Evolutionary conservation across 139 green algal species (phyloP), one percentile per base, ranked within the genome.

Genomic region (Trebouxia sp.): DNA sequence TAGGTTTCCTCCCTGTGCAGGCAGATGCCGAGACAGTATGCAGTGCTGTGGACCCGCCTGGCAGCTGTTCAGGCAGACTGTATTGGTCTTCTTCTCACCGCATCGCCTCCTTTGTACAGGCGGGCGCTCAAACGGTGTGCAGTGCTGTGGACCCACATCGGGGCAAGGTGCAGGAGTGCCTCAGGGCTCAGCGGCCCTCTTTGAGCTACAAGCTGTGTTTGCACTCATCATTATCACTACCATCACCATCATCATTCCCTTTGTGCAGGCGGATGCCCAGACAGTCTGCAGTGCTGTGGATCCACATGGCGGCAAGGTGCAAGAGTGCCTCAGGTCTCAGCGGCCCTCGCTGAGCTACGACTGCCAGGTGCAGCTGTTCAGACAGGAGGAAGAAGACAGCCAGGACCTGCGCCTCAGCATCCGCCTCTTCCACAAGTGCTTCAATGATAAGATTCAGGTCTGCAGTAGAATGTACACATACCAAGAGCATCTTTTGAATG

Each of bases 361-460:
- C 22, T 97, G 94, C 84, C 84, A 89, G 50, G 88, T 90, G 80
- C 86, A 94, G 84, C 88, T 97, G 9, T 94, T 95, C 83, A 83
- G 89, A 8, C 90, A 93, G 84, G 90, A 96, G 85, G 82, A 93
- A 37, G 89, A 97, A 78, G 92, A 94, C 38, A 88, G 91, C 14
- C 90, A 93, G 24, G 94, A 97, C 77, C 82, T 96, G 22, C 86
- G 93, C 1, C 87, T 97, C 9, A 90, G 89, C 65, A 65, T 91
- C 0, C 77, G 77, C 12, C 82, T 97, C 9, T 92, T 92, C 79
- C 85, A 83, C n/a, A 86, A 84, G 15, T 98, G 94, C 87, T 78
- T 89, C 30, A 65, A 43, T 1, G 94, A 98, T 79, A 89, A 85
- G 48, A 82, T 79, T 22, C 53, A 82, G 81, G 81, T 82, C 0